Base-by-base conservation (phyloP, 2,329 filamentous ascomycete genomes). In the Cladosporium sp. region DNA sequence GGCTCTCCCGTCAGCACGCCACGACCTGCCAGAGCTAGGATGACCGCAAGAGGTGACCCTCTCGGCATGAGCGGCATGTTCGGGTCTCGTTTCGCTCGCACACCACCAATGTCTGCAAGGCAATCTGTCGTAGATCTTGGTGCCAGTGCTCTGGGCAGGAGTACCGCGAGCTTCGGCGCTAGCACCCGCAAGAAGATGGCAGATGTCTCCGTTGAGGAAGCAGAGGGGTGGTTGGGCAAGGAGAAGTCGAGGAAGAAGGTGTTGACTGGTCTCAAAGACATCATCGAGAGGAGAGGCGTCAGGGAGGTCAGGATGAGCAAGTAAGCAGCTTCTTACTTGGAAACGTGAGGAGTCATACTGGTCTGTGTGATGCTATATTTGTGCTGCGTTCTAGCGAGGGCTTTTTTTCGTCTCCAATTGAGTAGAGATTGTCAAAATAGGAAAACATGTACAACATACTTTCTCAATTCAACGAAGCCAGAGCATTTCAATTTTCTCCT, bases 151-250 rank as follows among this genome's bases (percentile, higher is more conserved):
- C 51, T 66, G 15, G 68, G 66, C 3, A 60, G 65, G 34, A 70
- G 66, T 25, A 68, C 64, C 19, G 61, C 63, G 11, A 69, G 67
- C 54, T 34, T 67, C 55, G 65, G 61, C 42, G 60, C 64, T 1
- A 72, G 68, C 9, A 61, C 64, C 42, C 67, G 71, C 51, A 73
- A 70, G 62, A 70, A 75, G 59, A 74, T 73, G 66, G 67, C 69
- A 25, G 68, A 76, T 61, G 73, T 79, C 2, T 74, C 73, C 25
- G 67, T 71, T 38, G 73, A 75, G 58, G 73, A 76, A 45, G 68
- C 80, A 5, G 68, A 71, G 58, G 65, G 59, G n/a, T 72, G 75
- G 58, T 65, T 72, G 55, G 69, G 50, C n/a, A 68, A 64, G 55
- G 55, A 60, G 20, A 67, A 64, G 60, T 68, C 71, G 64, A 69